Conservation (phyloP, 176 grass and related monocot genomes). For the Coix lacrymajobi region DNA sequence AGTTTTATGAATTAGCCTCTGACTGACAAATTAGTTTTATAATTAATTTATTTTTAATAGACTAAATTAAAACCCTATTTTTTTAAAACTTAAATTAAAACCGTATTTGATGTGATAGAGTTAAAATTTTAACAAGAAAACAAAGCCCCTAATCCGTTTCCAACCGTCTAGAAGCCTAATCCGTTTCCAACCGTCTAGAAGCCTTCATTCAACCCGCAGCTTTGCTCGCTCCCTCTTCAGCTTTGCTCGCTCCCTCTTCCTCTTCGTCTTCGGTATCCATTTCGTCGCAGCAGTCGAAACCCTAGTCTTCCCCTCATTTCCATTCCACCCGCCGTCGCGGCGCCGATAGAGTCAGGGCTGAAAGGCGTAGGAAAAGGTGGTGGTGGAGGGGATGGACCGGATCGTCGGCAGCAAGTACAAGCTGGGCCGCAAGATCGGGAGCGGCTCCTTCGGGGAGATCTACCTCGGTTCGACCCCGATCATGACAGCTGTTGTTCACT, state of each 20-base stretch:
- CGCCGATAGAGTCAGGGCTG: neutral
- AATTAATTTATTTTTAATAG: no score
- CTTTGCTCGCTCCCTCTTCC: neutral
- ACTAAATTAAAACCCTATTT: no score
- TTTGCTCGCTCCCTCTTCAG: neutral
- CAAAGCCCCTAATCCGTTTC: no score
- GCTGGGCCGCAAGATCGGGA: slow-evolving; percentile 73
- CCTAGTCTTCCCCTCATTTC: slow-evolving; percentile 14
- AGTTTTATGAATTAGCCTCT: no score
- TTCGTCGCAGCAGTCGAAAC: slow-evolving; percentile 7
- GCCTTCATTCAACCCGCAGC: neutral
- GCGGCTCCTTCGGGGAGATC: slow-evolving; percentile 78
- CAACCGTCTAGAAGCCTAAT: no score
- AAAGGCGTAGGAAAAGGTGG: neutral
- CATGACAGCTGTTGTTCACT: neutral
- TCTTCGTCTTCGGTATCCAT: neutral
- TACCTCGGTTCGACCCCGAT: slow-evolving; percentile 46
- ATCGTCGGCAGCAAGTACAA: slow-evolving; percentile 66
- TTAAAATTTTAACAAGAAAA: no score
- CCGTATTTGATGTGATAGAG: no score
- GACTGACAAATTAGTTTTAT: no score
- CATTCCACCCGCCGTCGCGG: neutral
- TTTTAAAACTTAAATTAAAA: no score
- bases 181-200: slow-evolving; percentile 28
- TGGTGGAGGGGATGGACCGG: slow-evolving; percentile 40